Conservation (phyloP, 306 rosid genomes). For the Vicia faba region DNA sequence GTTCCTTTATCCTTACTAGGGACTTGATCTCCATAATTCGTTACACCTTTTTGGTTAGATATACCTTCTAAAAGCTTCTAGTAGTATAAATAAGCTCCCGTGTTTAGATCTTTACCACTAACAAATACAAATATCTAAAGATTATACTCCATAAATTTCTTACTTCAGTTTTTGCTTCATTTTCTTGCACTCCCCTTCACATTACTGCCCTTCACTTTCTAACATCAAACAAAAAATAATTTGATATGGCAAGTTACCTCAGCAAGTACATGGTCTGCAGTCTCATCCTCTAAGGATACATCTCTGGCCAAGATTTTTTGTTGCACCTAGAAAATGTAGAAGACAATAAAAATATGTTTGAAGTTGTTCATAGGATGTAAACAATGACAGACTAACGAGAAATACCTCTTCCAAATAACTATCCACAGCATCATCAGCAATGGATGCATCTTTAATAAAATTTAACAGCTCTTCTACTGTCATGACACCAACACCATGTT, state of each 20-base stretch:
- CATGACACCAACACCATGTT: slow-evolving; percentile 94
- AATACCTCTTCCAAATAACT: slow-evolving; percentile 81
- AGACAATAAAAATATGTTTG: slow-evolving; percentile 17
- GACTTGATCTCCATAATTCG: no score
- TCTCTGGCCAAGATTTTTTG: slow-evolving; percentile 60
- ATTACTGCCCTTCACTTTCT: no score
- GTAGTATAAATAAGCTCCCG: background rate
- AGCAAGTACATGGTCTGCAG: slow-evolving; percentile 73
- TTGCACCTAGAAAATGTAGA: slow-evolving; percentile 54
- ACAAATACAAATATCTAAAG: background rate
- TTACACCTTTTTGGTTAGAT: no score
- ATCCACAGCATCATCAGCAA: slow-evolving; percentile 76
- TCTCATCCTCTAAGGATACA: slow-evolving; percentile 74
- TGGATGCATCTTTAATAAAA: slow-evolving; percentile 82
- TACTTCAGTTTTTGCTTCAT: background rate
- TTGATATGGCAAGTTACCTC: slow-evolving; percentile 54
- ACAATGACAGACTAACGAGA: background rate
- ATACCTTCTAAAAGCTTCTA: no score
- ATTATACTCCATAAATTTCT: background rate
- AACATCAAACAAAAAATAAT: slow-evolving; percentile 9
- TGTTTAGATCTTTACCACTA: background rate
- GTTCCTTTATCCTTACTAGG: no score
- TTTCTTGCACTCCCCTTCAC: background rate
- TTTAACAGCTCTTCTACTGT: slow-evolving; percentile 77
- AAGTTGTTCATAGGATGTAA: slow-evolving; percentile 27